Percentiles rank a stretch among this genome's conserved stretches.
Evolutionary conservation across 2,329 filamentous ascomycete genomes (phyloP).

Genomic region (Aquanectria penicillioides): DNA sequence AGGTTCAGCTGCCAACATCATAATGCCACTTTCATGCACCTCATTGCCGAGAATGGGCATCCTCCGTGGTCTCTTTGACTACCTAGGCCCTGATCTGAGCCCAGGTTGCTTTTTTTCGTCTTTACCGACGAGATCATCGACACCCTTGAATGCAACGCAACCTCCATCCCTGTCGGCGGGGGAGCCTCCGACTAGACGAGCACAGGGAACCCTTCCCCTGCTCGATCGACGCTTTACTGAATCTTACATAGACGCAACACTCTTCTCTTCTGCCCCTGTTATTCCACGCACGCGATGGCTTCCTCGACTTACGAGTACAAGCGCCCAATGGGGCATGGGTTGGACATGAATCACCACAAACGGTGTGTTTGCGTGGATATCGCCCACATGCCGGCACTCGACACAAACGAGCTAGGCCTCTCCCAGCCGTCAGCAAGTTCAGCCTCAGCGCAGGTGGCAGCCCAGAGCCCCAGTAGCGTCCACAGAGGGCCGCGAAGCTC

Average conservation of each 20-base stretch:
- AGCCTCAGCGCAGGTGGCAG: constrained; percentile 19
- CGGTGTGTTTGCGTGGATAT: not conserved
- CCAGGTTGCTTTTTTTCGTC: not conserved
- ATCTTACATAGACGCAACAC: not conserved
- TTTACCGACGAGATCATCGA: not conserved
- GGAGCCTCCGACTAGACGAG: not conserved
- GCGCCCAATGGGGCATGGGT: not conserved
- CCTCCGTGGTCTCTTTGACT: too few relatives aligned
- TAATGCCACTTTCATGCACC: too few relatives aligned
- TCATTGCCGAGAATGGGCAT: not conserved
- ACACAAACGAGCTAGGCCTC: not conserved
- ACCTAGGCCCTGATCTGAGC: not conserved
- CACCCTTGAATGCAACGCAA: not conserved
- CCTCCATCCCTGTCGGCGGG: not conserved
- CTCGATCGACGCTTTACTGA: not conserved
- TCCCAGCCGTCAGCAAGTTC: not conserved
- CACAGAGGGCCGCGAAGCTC: not conserved
- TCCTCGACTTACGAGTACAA: not conserved
- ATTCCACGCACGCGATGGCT: not conserved
- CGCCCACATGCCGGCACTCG: not conserved
- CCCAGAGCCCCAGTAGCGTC: constrained; percentile 10
- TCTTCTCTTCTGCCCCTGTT: not conserved
- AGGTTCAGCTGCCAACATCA: too few relatives aligned
- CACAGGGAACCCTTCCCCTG: not conserved
- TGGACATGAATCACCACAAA: not conserved